phyloP scores from a whole-genome alignment of 345 rosid genomes.

The Eucalyptus tenuipes region DNA sequence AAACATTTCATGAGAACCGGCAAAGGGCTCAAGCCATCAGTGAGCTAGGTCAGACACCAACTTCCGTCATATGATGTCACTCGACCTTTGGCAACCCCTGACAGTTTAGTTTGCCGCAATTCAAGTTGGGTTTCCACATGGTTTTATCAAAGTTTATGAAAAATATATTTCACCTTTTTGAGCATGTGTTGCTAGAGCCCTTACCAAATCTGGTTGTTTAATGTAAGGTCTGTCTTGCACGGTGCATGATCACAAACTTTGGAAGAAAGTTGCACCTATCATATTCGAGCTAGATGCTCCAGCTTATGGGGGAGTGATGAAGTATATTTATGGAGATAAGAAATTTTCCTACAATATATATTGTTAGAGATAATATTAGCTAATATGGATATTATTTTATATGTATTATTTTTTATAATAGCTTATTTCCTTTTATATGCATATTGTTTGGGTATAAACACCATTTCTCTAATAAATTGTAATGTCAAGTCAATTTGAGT shows the following conservation, averaged over 20 bases:
- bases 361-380: background rate
- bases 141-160: background rate
- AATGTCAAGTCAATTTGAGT: no score
- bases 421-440: background rate
- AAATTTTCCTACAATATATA: no score
- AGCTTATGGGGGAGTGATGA: background rate
- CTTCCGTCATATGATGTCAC: no score
- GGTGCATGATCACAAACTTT: background rate
- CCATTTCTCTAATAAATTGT: no score
- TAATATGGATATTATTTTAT: background rate
- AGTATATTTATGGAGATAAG: background rate
- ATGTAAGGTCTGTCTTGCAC: no score
- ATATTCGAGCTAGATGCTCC: background rate
- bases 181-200: background rate
- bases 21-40: fast-evolving
- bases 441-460: no score
- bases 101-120: background rate
- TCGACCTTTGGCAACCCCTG: no score
- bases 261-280: background rate
- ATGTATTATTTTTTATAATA: no score
- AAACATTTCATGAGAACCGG: fast-evolving
- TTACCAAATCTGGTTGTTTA: background rate
- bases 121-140: background rate
- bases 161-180: no score
- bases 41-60: no score